A percentile compares a stretch with the other conserved stretches of the same genome.
phyloP scores from a whole-genome alignment of 768 basidiomycete genomes.

The Boletus insuetus region DNA sequence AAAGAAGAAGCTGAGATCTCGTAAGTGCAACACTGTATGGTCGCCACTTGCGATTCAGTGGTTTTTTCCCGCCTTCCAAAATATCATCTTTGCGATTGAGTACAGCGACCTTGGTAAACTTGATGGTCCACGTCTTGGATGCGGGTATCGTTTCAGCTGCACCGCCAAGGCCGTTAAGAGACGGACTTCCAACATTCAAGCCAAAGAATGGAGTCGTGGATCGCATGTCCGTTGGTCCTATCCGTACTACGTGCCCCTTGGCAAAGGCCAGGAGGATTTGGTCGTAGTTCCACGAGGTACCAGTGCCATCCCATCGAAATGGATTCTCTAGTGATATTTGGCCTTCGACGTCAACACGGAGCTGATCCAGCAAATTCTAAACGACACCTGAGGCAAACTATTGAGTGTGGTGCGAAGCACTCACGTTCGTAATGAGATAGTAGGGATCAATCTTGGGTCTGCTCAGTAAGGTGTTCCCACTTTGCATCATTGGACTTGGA shows the following conservation, averaged over 20 bases:
- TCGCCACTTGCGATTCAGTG: conserved; percentile 82
- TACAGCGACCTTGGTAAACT: conserved; percentile 76
- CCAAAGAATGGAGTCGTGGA: conserved; percentile 40
- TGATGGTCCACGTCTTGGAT: conserved; percentile 48
- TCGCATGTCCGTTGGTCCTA: conserved; percentile 45
- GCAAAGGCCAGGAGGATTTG: conserved; percentile 65
- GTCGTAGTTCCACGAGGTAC: conserved; percentile 64
- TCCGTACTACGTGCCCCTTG: conserved; percentile 54
- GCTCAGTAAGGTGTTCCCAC: conserved; percentile 42
- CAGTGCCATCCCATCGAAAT: conserved; percentile 64
- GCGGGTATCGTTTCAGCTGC: conserved; percentile 24
- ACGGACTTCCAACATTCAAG: conserved; percentile 35
- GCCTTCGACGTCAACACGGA: conserved; percentile 63
- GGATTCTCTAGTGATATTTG: conserved; percentile 61
- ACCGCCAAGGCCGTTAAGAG: conserved; percentile 27
- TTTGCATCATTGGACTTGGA: conserved; percentile 29
- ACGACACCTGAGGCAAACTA: conserved; percentile 6
- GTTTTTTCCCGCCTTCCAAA: conserved; percentile 72
- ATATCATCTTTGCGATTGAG: conserved; percentile 82
- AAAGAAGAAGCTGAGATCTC: conserved; percentile 87
- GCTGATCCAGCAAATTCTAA: conserved; percentile 63
- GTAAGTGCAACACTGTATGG: conserved; percentile 83
- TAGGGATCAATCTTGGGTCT: conserved; percentile 87
- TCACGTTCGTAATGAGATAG: conserved; percentile 79
- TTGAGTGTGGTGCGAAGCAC: conserved; percentile 16